Percentiles rank a stretch among this genome's conserved stretches.
Evolutionary conservation across 352 stramenopile genomes (phyloP).

Genomic region (Globisporangium recalcitrans): DNA sequence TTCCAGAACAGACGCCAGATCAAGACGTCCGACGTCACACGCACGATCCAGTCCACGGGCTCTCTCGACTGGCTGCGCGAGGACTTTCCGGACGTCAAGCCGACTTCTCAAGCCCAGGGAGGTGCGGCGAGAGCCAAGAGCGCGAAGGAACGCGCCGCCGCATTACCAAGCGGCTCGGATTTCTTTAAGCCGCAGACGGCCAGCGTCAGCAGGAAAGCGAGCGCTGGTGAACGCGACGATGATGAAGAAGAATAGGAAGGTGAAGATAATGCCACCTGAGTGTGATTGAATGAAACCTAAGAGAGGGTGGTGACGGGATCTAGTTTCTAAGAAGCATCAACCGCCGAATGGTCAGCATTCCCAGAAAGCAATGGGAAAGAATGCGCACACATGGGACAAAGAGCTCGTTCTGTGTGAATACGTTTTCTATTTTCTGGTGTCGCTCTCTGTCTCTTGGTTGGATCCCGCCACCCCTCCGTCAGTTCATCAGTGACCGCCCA

Average conservation of each 20-base stretch:
- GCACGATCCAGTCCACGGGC: conserved; percentile 67
- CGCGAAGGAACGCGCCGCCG: conserved; percentile 16
- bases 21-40: conserved; percentile 67
- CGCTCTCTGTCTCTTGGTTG: neutral
- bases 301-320: neutral
- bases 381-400: neutral
- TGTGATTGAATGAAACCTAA: neutral
- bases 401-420: conserved; percentile 1
- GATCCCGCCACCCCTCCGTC: neutral
- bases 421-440: conserved; percentile 8
- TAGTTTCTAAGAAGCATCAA: conserved; percentile 10
- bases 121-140: conserved; percentile 19
- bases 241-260: neutral
- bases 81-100: conserved; percentile 71
- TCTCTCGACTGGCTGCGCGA: conserved; percentile 83
- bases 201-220: conserved; percentile 4
- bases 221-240: neutral
- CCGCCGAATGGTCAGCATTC: neutral
- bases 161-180: conserved; percentile 24
- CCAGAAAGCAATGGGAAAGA: neutral
- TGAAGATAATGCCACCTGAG: neutral
- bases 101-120: conserved; percentile 5
- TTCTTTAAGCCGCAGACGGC: conserved; percentile 44
- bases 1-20: conserved; percentile 84
- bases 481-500: neutral